Conservation (phyloP, 495 filamentous ascomycete species). For the Aspergillus diversus region DNA sequence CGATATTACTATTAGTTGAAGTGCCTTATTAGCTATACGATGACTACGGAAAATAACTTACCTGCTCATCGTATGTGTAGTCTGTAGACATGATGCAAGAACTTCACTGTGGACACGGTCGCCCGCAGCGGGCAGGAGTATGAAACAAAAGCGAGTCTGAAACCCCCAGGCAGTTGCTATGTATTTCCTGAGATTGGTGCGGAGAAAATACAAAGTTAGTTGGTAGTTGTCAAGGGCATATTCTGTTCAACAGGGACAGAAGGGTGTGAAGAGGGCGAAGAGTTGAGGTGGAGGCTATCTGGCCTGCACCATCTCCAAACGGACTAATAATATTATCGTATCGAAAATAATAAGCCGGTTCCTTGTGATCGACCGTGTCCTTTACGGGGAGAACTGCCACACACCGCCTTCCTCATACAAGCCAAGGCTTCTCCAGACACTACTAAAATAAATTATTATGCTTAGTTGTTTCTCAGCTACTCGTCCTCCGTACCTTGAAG, state of each 20-base stretch:
- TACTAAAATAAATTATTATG: neutral
- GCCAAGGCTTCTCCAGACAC: constrained; percentile 5
- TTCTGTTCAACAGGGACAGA: constrained; percentile 30
- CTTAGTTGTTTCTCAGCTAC: too few relatives aligned
- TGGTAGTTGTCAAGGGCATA: constrained; percentile 26
- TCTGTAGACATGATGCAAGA: constrained; percentile 82
- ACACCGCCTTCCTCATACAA: constrained; percentile 32
- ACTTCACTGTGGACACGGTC: constrained; percentile 45
- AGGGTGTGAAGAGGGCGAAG: constrained; percentile 31
- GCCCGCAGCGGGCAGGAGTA: constrained; percentile 34
- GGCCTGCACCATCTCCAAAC: constrained; percentile 21
- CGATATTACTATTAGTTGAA: constrained; percentile 9
- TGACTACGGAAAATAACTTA: constrained; percentile 30
- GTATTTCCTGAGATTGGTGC: constrained; percentile 11
- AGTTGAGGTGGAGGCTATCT: constrained; percentile 9
- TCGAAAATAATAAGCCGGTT: constrained; percentile 15
- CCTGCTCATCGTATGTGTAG: constrained; percentile 97
- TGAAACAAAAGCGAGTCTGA: constrained; percentile 10
- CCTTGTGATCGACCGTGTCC: constrained; percentile 39
- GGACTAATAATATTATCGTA: constrained; percentile 28
- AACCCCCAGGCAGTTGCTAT: neutral
- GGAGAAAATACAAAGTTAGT: constrained; percentile 17
- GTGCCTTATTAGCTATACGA: neutral
- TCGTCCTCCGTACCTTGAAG: too few relatives aligned
- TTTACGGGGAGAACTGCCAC: constrained; percentile 24